A percentile compares a stretch with the other conserved stretches of the same genome.
Evolutionary conservation across 208 protist species (phyloP).

Genomic region (Zelonia costaricensis): DNA sequence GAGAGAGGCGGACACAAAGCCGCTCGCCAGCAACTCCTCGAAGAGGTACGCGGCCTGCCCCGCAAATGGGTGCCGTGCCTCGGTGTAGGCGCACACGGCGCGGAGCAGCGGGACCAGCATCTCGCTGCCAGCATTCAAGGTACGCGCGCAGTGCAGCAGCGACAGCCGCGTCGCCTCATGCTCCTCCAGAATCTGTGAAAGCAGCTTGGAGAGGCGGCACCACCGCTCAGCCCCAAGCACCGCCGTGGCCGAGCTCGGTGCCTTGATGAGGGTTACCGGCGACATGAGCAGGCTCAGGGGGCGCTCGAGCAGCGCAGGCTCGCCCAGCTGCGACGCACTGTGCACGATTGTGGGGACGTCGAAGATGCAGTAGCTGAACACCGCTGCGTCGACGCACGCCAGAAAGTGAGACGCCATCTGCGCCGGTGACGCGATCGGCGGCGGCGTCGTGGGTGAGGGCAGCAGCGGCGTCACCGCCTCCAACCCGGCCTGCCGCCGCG

Average conservation of each 20-base stretch:
- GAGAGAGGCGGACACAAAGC: conserved; percentile 24
- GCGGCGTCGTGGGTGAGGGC: conserved; percentile 6
- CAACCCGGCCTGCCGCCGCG: no score
- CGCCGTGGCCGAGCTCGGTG: no score
- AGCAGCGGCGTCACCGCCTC: conserved; percentile 1
- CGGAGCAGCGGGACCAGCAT: conserved; percentile 39
- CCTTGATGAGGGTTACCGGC: conserved; percentile 22
- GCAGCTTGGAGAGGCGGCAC: conserved; percentile 7
- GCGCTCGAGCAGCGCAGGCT: conserved; percentile 8
- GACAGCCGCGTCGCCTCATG: conserved; percentile 31
- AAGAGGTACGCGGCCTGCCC: conserved; percentile 42
- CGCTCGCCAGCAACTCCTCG: conserved; percentile 29
- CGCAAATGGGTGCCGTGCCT: conserved; percentile 27
- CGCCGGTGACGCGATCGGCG: conserved; percentile 25
- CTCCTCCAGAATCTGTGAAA: conserved; percentile 23
- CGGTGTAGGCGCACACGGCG: conserved; percentile 28
- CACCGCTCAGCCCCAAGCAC: conserved; percentile 14
- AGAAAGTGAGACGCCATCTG: conserved; percentile 29
- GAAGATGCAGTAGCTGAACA: conserved; percentile 52
- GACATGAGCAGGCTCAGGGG: conserved; percentile 25
- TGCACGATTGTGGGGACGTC: conserved; percentile 36
- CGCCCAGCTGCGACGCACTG: conserved; percentile 1
- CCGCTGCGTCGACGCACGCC: conserved; percentile 23
- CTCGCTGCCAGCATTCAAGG: background rate
- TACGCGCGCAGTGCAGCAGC: background rate